Percentiles rank a stretch among this genome's conserved stretches.
phyloP scores from a whole-genome alignment of 805 yeast genomes.

The Pichia eremophila region DNA sequence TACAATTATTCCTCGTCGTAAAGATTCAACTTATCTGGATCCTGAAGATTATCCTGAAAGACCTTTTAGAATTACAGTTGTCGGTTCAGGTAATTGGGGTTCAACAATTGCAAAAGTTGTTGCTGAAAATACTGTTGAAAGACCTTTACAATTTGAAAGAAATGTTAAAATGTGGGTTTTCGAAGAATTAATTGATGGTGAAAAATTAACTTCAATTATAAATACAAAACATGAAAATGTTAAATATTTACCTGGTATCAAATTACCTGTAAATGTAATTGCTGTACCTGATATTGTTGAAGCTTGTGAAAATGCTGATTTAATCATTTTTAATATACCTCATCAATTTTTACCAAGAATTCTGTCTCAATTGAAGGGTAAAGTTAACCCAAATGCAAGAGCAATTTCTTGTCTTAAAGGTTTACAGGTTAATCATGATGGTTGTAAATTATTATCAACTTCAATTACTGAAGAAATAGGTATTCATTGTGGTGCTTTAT shows the following conservation, averaged over 20 bases:
- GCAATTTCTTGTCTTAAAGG: slow-evolving; percentile 97
- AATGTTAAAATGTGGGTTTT: slow-evolving; percentile 95
- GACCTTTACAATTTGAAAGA: slow-evolving; percentile 62
- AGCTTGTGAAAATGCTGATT: slow-evolving; percentile 74
- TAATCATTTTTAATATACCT: slow-evolving; percentile 89
- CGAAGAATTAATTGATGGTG: slow-evolving; percentile 73
- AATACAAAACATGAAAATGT: slow-evolving; percentile 90
- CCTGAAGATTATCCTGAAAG: slow-evolving; percentile 19
- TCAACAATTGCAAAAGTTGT: slow-evolving; percentile 93
- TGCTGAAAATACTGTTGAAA: slow-evolving; percentile 73
- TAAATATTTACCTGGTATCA: slow-evolving; percentile 83
- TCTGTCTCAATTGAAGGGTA: slow-evolving; percentile 66
- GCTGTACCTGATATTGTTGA: slow-evolving; percentile 80
- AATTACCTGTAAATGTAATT: slow-evolving; percentile 72
- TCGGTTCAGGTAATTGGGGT: slow-evolving; percentile 99
- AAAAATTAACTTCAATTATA: slow-evolving; percentile 80
- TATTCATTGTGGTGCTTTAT: slow-evolving; percentile 88
- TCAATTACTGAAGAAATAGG: slow-evolving; percentile 74
- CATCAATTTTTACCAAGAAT: slow-evolving; percentile 87
- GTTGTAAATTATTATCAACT: slow-evolving; percentile 75
- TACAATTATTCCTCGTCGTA: slow-evolving; percentile 15
- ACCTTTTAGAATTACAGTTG: slow-evolving; percentile 54
- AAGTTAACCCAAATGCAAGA: slow-evolving; percentile 59
- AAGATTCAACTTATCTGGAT: slow-evolving; percentile 8
- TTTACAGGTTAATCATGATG: slow-evolving; percentile 75